Conservation (phyloP, 352 stramenopile genomes). For the Phytopythium sindhum region DNA sequence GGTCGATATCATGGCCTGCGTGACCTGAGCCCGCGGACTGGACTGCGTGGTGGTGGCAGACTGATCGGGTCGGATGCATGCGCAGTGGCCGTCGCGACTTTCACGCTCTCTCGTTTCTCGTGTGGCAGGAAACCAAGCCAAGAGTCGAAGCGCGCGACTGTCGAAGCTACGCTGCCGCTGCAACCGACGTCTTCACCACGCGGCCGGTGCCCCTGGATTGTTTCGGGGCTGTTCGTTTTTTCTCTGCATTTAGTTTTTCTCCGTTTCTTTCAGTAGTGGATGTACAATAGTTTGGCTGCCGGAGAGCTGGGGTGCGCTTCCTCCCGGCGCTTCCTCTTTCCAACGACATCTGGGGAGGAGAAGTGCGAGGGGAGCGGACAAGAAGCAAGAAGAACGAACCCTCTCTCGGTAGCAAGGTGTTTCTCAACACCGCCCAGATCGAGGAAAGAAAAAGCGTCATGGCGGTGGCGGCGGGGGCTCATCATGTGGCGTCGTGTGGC, state of each 20-base stretch:
- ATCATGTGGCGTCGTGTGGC: background rate
- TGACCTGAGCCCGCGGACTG: slow-evolving; percentile 52
- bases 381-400: slow-evolving; percentile 14
- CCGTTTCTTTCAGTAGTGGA: slow-evolving; percentile 37
- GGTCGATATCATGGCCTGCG: slow-evolving; percentile 86
- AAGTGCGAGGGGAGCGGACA: slow-evolving; percentile 8
- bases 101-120: slow-evolving; percentile 6
- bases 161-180: background rate
- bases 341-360: background rate
- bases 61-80: background rate
- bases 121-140: slow-evolving; percentile 6
- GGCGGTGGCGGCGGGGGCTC: background rate
- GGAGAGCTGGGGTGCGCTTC: slow-evolving; percentile 3
- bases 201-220: slow-evolving; percentile 8
- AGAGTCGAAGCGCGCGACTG: background rate
- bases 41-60: background rate
- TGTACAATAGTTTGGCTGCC: slow-evolving; percentile 62
- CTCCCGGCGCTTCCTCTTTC: background rate
- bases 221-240: slow-evolving; percentile 5
- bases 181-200: background rate
- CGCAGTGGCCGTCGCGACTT: slow-evolving; percentile 1
- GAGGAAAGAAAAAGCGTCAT: slow-evolving; percentile 5
- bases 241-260: slow-evolving; percentile 13
- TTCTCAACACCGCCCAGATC: slow-evolving; percentile 83
- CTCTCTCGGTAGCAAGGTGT: slow-evolving; percentile 56